Percentiles rank a stretch among this genome's conserved stretches.
These are phyloP conservation scores for Sporothrix euskadiensis DNA, from an alignment of 2,329 filamentous ascomycete genomes.

Conservation along the genomic window DNA sequence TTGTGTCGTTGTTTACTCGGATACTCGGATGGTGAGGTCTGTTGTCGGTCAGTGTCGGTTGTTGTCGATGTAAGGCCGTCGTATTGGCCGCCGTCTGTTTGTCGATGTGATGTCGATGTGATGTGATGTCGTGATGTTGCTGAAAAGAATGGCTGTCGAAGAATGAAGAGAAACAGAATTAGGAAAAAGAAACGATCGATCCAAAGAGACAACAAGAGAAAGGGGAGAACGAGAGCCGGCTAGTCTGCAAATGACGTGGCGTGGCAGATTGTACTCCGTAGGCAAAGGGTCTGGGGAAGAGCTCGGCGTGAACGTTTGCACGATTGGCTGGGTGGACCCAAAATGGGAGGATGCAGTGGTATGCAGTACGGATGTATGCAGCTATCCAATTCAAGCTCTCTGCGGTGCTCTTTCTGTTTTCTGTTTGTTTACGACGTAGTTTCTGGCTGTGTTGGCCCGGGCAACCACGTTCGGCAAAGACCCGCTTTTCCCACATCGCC, in stretches of 20 bases:
- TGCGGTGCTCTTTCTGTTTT: conserved; percentile 13
- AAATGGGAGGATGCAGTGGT: background rate
- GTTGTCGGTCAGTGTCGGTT: background rate
- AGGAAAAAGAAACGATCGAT: background rate
- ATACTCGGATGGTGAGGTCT: background rate
- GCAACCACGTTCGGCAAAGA: conserved; percentile 16
- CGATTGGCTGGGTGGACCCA: background rate
- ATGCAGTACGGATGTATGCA: background rate
- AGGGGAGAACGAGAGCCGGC: background rate
- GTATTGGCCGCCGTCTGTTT: background rate
- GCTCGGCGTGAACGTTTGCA: background rate
- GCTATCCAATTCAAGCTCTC: background rate
- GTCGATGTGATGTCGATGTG: background rate
- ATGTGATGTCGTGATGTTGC: background rate
- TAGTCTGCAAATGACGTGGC: conserved; percentile 22
- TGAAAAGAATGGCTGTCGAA: conserved; percentile 1
- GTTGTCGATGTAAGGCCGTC: conserved; percentile 1
- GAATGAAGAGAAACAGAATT: background rate
- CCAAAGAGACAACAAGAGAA: background rate
- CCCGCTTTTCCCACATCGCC: background rate
- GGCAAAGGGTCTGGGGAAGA: background rate
- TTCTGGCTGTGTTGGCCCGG: conserved; percentile 11
- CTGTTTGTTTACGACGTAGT: conserved; percentile 14
- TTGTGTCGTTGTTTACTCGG: background rate
- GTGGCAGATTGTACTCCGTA: background rate